Base-by-base conservation (phyloP, 768 basidiomycete genomes). In the Lentinula raphanica region DNA sequence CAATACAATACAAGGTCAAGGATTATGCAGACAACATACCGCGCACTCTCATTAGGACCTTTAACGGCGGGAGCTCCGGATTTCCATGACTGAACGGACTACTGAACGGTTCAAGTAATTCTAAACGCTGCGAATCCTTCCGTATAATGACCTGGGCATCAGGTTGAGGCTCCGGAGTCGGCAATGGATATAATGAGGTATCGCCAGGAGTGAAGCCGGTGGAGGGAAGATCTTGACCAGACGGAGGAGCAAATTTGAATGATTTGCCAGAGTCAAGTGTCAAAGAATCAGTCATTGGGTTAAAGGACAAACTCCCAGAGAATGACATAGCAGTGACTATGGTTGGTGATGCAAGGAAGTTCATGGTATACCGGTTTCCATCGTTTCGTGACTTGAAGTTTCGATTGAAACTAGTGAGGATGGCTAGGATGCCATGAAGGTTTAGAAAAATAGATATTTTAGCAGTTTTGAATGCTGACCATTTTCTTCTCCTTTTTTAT, bases 251-350 rank as follows among this genome's bases (percentile, higher is more conserved):
- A 73, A 99, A 98, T 68, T 82, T 87, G 81, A 98, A 98, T 11
- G 72, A 66, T 65, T 83, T 76, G 23, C 96, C 97, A 39, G 87
- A 82, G 48, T 88, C 82, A 48, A 86, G 63, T 57, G 70, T 62
- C 45, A 76, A 87, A 13, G 82, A 76, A 71, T 99, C 97, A 17
- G 84, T 88, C 65, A 88, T 79, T 1, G 97, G 97, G 68, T 98
- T 95, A 77, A 99, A 99, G 11, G 91, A 87, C 42, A 98, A 79
- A 67, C 84, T 88, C 38, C 96, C 97, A 8, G 93, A 88, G 73
- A 98, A 98, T 0, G 95, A 86, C 92, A 96, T 94, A 1, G 97
- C 97, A 21, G 97, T 98, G 19, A 98, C 97, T 59, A 97, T 80
- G 32, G 94, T 96, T 0, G 97, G 97, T 3, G 95, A 98, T 7